phyloP scores from a whole-genome alignment of 176 grass and related monocot genomes.

The Saccharum spontaneum region DNA sequence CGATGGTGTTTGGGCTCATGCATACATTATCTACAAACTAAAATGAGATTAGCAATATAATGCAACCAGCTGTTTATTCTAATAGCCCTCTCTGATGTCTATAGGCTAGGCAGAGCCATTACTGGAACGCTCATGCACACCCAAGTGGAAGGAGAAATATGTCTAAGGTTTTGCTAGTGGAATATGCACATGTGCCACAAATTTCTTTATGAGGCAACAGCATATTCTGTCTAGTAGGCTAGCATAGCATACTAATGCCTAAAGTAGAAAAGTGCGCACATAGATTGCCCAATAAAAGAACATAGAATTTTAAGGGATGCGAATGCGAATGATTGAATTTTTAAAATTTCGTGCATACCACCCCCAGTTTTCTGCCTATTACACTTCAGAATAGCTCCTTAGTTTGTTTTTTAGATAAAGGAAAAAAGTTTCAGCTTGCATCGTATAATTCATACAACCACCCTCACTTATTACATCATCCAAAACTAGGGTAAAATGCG shows the following conservation, averaged over 20 bases:
- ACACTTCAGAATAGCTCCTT: background rate
- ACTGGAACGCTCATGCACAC: background rate
- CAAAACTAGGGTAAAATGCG: background rate
- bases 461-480: background rate
- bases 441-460: background rate
- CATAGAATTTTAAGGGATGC: constrained; percentile 8
- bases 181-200: constrained; percentile 24
- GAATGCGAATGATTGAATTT: constrained; percentile 13
- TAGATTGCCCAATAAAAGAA: background rate
- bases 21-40: background rate
- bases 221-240: constrained; percentile 37
- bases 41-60: background rate
- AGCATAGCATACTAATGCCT: constrained; percentile 32
- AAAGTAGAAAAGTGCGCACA: constrained; percentile 30
- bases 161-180: background rate
- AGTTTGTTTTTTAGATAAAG: background rate
- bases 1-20: background rate
- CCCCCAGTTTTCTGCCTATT: background rate
- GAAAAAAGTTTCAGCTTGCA: background rate
- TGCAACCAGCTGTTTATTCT: background rate
- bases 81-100: background rate
- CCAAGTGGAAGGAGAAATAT: constrained; percentile 23
- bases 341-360: background rate
- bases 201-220: constrained; percentile 34
- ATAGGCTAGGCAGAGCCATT: background rate